These are phyloP conservation scores for Apiospora hydei DNA, from an alignment of 2,329 filamentous ascomycete species.

Conservation along the genomic window DNA sequence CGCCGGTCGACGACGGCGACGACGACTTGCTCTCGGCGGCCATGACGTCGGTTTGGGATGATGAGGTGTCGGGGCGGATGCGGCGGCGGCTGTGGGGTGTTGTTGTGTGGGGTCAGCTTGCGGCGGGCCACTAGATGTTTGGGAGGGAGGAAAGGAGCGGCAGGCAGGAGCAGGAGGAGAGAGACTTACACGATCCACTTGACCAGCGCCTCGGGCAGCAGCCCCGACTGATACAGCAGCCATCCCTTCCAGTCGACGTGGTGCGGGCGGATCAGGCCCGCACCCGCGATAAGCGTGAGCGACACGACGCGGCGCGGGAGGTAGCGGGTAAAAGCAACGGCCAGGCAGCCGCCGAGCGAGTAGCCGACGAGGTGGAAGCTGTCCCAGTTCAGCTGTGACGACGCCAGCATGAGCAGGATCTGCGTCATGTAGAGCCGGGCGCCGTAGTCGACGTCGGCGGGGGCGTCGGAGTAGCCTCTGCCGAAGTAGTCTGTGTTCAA, in stretches of 20 bases:
- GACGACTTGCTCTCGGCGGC: constrained; percentile 33
- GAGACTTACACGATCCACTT: constrained; percentile 51
- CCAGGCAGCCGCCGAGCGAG: constrained; percentile 79
- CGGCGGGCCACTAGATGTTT: neutral
- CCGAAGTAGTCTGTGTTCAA: constrained; percentile 69
- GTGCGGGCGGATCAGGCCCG: constrained; percentile 70
- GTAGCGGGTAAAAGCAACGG: constrained; percentile 72
- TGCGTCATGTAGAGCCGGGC: constrained; percentile 69
- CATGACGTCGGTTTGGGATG: constrained; percentile 30
- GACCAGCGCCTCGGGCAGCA: constrained; percentile 67
- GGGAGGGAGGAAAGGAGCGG: neutral
- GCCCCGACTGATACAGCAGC: constrained; percentile 66
- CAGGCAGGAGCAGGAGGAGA: neutral
- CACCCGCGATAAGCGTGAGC: constrained; percentile 71
- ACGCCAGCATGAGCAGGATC: constrained; percentile 70
- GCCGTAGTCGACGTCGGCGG: constrained; percentile 66
- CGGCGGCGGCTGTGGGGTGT: neutral
- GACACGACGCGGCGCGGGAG: constrained; percentile 71
- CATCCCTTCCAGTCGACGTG: constrained; percentile 68
- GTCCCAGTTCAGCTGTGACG: constrained; percentile 65
- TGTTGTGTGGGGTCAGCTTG: neutral
- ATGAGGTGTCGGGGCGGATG: neutral
- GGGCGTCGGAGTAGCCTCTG: constrained; percentile 78
- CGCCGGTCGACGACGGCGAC: constrained; percentile 37
- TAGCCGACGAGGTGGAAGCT: constrained; percentile 79